These are phyloP conservation scores for Sporothrix schenckii DNA, from an alignment of 2,329 filamentous ascomycete genomes.

Conservation along the genomic window DNA sequence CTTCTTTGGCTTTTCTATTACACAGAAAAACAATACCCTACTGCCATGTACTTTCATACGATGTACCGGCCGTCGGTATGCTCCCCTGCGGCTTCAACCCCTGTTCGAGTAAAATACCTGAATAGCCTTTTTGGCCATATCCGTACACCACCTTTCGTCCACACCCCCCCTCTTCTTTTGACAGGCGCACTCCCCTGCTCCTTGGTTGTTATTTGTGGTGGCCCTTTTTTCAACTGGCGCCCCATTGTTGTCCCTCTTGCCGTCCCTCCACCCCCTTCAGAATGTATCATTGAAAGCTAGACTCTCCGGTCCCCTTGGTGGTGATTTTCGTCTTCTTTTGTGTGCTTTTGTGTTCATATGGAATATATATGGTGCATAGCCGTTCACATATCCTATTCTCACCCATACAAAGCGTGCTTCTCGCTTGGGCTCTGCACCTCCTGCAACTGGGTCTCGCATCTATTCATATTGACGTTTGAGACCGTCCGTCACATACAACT, in stretches of 20 bases:
- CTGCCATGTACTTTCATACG: background rate
- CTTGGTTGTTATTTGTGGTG: background rate
- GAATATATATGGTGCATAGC: constrained; percentile 27
- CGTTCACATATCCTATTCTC: background rate
- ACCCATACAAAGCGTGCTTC: background rate
- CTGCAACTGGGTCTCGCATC: constrained; percentile 6
- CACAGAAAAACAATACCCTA: background rate
- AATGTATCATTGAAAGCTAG: constrained; percentile 5
- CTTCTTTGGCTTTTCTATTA: too few relatives aligned
- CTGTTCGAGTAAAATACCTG: constrained; percentile 23
- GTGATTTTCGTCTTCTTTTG: background rate
- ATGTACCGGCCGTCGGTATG: background rate
- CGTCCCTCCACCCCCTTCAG: constrained; percentile 8
- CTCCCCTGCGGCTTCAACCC: constrained; percentile 16
- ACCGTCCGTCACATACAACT: constrained; percentile 6
- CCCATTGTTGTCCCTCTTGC: constrained; percentile 7
- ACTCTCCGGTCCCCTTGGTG: background rate
- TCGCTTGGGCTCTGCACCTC: constrained; percentile 20
- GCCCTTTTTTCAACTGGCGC: background rate
- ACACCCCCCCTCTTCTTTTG: constrained; percentile 22
- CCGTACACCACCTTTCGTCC: constrained; percentile 11
- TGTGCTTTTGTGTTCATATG: constrained; percentile 24
- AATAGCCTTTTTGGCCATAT: constrained; percentile 17
- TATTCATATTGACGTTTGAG: constrained; percentile 23
- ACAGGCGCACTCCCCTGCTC: constrained; percentile 20